phyloP scores from a whole-genome alignment of 768 basidiomycete genomes.

The Leccinum boreale region DNA sequence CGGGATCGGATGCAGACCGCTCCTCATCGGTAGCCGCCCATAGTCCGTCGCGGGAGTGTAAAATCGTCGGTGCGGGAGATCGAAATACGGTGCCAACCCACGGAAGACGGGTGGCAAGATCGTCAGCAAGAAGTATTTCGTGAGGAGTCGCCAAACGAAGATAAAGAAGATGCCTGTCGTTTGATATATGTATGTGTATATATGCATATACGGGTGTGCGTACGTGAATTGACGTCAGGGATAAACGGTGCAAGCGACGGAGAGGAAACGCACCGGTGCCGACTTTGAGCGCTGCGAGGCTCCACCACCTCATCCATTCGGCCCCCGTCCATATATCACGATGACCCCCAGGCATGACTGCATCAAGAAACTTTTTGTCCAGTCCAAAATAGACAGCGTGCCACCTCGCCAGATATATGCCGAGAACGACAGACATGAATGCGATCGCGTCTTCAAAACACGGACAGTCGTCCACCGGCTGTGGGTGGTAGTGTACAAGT shows the following conservation, averaged over 20 bases:
- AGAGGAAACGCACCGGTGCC: conserved; percentile 34
- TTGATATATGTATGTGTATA: background rate
- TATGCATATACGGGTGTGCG: background rate
- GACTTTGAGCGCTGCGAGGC: conserved; percentile 39
- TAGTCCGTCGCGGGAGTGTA: conserved; percentile 94
- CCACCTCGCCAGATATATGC: conserved; percentile 73
- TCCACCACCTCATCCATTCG: conserved; percentile 36
- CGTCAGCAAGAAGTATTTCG: conserved; percentile 71
- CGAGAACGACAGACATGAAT: conserved; percentile 79
- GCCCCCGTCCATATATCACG: conserved; percentile 36
- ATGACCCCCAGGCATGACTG: conserved; percentile 57
- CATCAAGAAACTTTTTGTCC: conserved; percentile 30
- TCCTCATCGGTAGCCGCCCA: conserved; percentile 57
- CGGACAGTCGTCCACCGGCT: conserved; percentile 95
- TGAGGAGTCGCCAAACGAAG: conserved; percentile 84
- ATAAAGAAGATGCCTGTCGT: conserved; percentile 67
- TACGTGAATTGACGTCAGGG: background rate
- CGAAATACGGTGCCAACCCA: conserved; percentile 59
- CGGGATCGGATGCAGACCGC: conserved; percentile 68
- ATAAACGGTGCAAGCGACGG: background rate
- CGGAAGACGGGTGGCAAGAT: conserved; percentile 86
- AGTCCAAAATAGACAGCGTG: conserved; percentile 41
- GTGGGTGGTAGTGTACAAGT: conserved; percentile 85
- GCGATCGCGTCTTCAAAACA: conserved; percentile 98
- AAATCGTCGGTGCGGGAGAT: conserved; percentile 79